Percentiles rank a stretch among this genome's conserved stretches.
These are phyloP conservation scores for Fusarium fujikuroi DNA, from an alignment of 2,329 filamentous ascomycete genomes.

Conservation along the genomic window DNA sequence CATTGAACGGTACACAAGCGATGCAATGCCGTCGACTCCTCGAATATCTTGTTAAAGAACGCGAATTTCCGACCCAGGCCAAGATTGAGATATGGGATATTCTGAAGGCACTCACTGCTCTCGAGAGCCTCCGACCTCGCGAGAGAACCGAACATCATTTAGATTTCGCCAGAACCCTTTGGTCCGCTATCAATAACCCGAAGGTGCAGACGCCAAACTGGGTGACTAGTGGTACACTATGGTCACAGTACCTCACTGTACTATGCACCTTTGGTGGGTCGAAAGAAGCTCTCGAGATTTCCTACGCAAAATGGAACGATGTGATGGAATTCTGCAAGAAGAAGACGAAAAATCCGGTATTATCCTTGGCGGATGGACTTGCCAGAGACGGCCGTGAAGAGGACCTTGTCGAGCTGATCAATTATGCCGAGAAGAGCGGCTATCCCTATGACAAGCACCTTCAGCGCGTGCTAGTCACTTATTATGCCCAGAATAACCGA, in stretches of 20 bases:
- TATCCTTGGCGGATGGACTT: slow-evolving; percentile 63
- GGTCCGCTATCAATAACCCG: slow-evolving; percentile 44
- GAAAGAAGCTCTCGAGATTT: slow-evolving; percentile 60
- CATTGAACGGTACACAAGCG: slow-evolving; percentile 75
- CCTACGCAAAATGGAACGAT: slow-evolving; percentile 50
- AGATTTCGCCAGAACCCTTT: slow-evolving; percentile 58
- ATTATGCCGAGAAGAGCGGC: slow-evolving; percentile 61
- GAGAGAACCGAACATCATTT: slow-evolving; percentile 59
- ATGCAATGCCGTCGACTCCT: slow-evolving; percentile 66
- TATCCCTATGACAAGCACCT: slow-evolving; percentile 57
- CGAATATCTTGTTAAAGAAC: slow-evolving; percentile 62
- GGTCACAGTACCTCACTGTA: slow-evolving; percentile 51
- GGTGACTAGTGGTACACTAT: slow-evolving; percentile 38
- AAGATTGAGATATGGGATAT: slow-evolving; percentile 50
- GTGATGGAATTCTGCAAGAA: slow-evolving; percentile 35
- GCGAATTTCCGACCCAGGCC: slow-evolving; percentile 10
- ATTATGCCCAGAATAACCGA: slow-evolving; percentile 69
- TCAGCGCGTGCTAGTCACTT: slow-evolving; percentile 67
- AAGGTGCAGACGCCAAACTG: slow-evolving; percentile 30
- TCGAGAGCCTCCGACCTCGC: slow-evolving; percentile 54
- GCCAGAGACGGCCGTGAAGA: slow-evolving; percentile 67
- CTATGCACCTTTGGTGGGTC: slow-evolving; percentile 66
- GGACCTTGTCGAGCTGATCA: slow-evolving; percentile 66
- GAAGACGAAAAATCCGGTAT: slow-evolving; percentile 40
- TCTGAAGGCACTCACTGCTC: slow-evolving; percentile 56